Evolutionary conservation across 192 early-diverging fungal species (phyloP).

Genomic region (Entophlyctis luteolus): DNA sequence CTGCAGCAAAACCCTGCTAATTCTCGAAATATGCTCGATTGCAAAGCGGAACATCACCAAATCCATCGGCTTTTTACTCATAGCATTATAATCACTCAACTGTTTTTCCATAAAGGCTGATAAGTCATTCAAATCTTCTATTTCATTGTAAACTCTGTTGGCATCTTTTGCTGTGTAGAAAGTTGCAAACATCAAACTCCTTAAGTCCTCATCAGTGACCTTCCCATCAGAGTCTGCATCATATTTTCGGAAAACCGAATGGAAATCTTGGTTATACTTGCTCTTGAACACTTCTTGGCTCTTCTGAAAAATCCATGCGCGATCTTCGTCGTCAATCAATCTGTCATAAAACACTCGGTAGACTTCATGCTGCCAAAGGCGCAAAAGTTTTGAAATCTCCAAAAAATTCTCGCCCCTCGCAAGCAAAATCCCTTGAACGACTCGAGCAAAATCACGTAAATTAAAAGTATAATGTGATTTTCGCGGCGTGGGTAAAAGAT

Average conservation of each 20-base stretch:
- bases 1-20: conserved; percentile 53
- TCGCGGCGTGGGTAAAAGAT: conserved; percentile 53
- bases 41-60: conserved; percentile 60
- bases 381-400: conserved; percentile 47
- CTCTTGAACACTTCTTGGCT: conserved; percentile 39
- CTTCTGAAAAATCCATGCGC: conserved; percentile 50
- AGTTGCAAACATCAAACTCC: conserved; percentile 57
- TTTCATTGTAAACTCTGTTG: conserved; percentile 50
- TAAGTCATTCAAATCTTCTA: conserved; percentile 43
- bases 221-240: conserved; percentile 43
- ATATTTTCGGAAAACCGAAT: conserved; percentile 44
- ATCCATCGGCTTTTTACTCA: conserved; percentile 63
- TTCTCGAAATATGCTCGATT: conserved; percentile 55
- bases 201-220: conserved; percentile 49
- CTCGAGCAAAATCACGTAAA: conserved; percentile 55
- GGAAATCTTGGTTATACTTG: conserved; percentile 48
- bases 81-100: conserved; percentile 51
- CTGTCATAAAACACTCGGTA: conserved; percentile 60
- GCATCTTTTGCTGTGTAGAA: conserved; percentile 50
- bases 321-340: conserved; percentile 54
- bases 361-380: conserved; percentile 59
- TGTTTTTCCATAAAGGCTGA: conserved; percentile 51
- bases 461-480: conserved; percentile 68
- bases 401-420: conserved; percentile 36
- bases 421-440: conserved; percentile 56